Base-by-base conservation (phyloP, 2,329 filamentous ascomycete species). In the Hirsutella minnesotensis region DNA sequence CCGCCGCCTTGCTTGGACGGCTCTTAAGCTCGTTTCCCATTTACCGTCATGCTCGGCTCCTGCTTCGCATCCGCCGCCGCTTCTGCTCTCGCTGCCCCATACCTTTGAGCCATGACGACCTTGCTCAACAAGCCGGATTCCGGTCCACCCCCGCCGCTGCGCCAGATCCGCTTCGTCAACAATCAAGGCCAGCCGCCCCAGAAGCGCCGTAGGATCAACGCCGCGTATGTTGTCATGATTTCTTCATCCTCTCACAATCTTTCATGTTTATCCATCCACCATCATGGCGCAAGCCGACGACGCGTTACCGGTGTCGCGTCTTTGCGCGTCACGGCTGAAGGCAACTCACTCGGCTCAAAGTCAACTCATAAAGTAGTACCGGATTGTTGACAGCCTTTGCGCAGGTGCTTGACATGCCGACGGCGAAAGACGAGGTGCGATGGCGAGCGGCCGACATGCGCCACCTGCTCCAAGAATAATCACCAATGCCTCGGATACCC, bases 121-220 rank as follows among this genome's bases (percentile, higher is more conserved):
- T 57, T 67, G 53, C 59, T 65, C 52, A 68, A 68, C 48, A 56
- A 56, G 53, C 53, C 56, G 53, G 59, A 62, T 45, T 52, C 55
- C 64, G 54, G 49, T 49, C 56, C 50, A 47, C 64, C 69, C 38
- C 33, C 33, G 15, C n/a, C 37, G 12, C 71, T 66, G 44, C 78
- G 75, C 60, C 72, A 75, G 58, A 85, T 86, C 51, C 81, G 84
- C 53, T 90, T 89, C 60, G 84, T 90, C 53, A 84, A 86, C 50
- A 87, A 81, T 55, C 83, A 88, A 63, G 84, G 85, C 48, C 82
- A 86, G 50, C 85, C 85, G 39, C 83, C 85, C 47, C 81, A 82
- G 21, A 90, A 89, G 63, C 72, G 84, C 53, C 75, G 85, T 57
- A 73, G 85, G 53, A 85, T 90, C 56, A 86, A 81, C 64, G 81